Conservation (phyloP, 345 rosid species). For the Populus tremula region DNA sequence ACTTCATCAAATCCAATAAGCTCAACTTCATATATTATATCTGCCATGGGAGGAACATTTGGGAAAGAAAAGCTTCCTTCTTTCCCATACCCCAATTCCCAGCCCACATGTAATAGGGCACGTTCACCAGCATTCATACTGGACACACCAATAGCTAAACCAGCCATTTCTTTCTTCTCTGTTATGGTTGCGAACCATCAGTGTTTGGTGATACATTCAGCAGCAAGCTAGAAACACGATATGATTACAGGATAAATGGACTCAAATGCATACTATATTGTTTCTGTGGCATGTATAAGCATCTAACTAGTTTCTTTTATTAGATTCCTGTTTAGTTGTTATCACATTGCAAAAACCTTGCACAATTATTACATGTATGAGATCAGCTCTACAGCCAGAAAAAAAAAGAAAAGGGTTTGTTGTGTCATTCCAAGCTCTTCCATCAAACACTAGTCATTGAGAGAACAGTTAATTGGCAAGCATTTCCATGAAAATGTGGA, state of each 20-base stretch:
- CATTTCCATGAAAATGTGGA: background rate
- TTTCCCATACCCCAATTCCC: conserved; percentile 93
- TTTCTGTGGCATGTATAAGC: background rate
- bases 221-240: background rate
- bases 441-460: background rate
- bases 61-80: conserved; percentile 97
- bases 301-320: background rate
- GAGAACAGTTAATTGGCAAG: background rate
- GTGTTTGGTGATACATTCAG: background rate
- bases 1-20: conserved; percentile 96
- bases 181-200: conserved; percentile 24
- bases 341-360: background rate
- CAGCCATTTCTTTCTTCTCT: conserved; percentile 91
- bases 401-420: background rate
- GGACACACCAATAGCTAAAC: conserved; percentile 82
- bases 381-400: background rate
- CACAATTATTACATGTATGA: background rate
- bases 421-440: background rate
- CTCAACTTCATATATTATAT: conserved; percentile 81
- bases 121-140: conserved; percentile 92
- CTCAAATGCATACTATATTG: background rate
- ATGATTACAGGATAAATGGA: background rate
- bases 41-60: conserved; percentile 90
- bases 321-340: background rate
- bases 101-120: conserved; percentile 70